Evolutionary conservation across 2,329 filamentous ascomycete genomes (phyloP).

Genomic region (Dendryphion nanum): DNA sequence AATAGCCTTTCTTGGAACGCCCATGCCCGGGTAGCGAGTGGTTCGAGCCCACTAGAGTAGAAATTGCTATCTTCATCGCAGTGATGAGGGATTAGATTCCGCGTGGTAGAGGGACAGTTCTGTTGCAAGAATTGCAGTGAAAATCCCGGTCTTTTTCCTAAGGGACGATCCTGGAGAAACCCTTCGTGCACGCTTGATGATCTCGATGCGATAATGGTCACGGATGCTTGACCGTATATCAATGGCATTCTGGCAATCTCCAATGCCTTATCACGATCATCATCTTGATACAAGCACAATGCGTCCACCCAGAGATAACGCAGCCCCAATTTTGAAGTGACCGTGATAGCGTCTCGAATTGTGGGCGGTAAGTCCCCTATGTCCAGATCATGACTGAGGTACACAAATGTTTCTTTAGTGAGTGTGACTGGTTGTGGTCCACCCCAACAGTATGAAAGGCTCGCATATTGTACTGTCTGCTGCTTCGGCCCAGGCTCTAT

Average conservation of each 20-base stretch:
- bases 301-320: slow-evolving; percentile 8
- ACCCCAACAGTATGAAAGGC: background rate
- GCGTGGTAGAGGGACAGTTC: too few relatives aligned
- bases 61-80: background rate
- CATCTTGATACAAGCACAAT: slow-evolving; percentile 9
- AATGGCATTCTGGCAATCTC: background rate
- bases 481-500: background rate
- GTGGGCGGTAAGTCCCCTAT: background rate
- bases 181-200: background rate
- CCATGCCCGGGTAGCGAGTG: background rate
- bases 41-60: background rate
- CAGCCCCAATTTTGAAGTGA: slow-evolving; percentile 1
- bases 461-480: background rate
- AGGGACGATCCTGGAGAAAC: background rate
- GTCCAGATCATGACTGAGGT: background rate
- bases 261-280: background rate
- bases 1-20: background rate
- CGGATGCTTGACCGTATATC: background rate
- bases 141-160: background rate
- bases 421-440: background rate
- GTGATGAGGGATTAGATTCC: background rate
- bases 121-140: too few relatives aligned
- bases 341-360: slow-evolving; percentile 4
- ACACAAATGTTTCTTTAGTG: background rate
- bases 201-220: slow-evolving; percentile 1